Conservation (phyloP, 257 asterid genomes). For the Nicotiana obtusifolia region DNA sequence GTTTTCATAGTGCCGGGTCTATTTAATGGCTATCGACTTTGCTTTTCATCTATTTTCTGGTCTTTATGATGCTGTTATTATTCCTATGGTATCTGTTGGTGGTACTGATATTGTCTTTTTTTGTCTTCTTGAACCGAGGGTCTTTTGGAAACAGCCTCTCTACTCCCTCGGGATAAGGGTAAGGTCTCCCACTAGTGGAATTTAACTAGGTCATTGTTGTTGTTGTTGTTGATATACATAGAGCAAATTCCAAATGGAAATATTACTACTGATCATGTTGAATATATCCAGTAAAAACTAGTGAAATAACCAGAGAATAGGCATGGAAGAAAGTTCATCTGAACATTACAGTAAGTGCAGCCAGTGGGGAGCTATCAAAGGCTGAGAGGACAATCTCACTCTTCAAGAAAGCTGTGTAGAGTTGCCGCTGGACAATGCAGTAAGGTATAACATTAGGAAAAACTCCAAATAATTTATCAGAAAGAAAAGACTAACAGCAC, state of each 20-base stretch:
- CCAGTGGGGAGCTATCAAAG: slow-evolving; percentile 90
- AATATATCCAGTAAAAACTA: neutral
- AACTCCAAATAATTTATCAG: neutral
- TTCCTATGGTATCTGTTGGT: too few species aligned
- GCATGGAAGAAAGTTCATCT: neutral
- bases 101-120: too few species aligned
- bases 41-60: too few species aligned
- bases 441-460: neutral
- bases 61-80: too few species aligned
- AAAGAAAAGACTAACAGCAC: neutral
- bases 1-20: neutral
- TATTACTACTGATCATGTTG: neutral
- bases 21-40: too few species aligned
- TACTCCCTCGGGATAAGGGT: too few species aligned
- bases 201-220: too few species aligned
- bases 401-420: slow-evolving; percentile 85
- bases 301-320: neutral
- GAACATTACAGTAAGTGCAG: slow-evolving; percentile 84
- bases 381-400: slow-evolving; percentile 94
- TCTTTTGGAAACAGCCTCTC: too few species aligned
- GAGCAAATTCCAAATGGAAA: neutral
- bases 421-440: slow-evolving; percentile 56
- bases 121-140: too few species aligned
- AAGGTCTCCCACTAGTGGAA: too few species aligned
- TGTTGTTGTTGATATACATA: neutral